Percentiles rank a stretch among this genome's conserved stretches.
These are phyloP conservation scores for Dimocarpus longan DNA, from an alignment of 345 rosid genomes.

Conservation along the genomic window DNA sequence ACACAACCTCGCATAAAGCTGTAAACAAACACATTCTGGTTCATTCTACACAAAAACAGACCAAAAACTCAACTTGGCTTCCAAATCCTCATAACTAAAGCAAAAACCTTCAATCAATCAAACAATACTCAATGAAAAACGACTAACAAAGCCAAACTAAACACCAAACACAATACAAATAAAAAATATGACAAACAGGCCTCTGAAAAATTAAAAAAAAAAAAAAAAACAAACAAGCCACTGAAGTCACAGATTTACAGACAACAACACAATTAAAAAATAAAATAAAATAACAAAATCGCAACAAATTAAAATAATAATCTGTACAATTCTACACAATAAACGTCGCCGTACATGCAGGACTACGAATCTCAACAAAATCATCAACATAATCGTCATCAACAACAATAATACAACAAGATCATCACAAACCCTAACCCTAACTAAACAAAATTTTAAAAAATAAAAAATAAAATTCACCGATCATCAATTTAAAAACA, in stretches of 20 bases:
- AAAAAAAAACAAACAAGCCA: no score
- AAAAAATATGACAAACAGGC: not conserved
- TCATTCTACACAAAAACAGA: not conserved
- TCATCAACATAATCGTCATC: not conserved
- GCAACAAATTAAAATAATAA: not conserved
- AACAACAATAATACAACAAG: not conserved
- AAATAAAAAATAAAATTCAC: no score
- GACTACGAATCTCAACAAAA: not conserved
- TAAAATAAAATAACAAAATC: not conserved
- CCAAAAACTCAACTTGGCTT: not conserved
- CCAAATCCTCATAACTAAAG: not conserved
- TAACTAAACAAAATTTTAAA: not conserved
- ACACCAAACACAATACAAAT: not conserved
- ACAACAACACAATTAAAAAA: not conserved
- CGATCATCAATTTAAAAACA: not conserved
- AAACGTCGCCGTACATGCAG: not conserved
- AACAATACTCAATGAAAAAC: not conserved
- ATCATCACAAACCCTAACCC: constrained; percentile 12
- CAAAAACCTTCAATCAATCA: not conserved
- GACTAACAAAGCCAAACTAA: not conserved
- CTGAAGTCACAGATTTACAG: not conserved
- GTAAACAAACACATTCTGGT: not conserved
- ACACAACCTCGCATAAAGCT: not conserved
- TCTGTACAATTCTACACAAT: not conserved
- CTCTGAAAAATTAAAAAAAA: not conserved